Conservation (phyloP, 768 basidiomycete species). For the Exidia glandulosa region DNA sequence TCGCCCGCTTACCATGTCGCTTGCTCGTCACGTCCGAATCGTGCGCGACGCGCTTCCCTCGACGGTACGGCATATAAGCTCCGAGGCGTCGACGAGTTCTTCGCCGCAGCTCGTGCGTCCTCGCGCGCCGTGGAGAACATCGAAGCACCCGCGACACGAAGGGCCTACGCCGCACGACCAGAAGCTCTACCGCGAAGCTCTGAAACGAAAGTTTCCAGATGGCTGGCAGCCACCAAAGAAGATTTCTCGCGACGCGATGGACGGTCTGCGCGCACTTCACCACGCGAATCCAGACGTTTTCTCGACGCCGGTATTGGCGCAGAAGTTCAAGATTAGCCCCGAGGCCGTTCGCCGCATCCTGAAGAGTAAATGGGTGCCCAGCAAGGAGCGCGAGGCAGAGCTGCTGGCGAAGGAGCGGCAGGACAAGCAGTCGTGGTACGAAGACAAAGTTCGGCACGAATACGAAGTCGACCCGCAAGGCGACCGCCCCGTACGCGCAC, state of each 20-base stretch:
- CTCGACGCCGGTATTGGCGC: conserved; percentile 56
- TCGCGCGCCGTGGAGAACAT: background rate
- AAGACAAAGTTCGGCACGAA: background rate
- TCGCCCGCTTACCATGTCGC: background rate
- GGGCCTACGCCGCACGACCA: background rate
- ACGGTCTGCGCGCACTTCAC: conserved; percentile 59
- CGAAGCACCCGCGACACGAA: background rate
- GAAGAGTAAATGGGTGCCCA: conserved; percentile 61
- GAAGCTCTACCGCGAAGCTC: background rate
- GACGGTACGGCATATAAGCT: background rate
- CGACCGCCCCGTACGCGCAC: background rate
- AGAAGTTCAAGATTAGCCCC: conserved; percentile 66
- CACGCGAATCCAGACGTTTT: conserved; percentile 51
- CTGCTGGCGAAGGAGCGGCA: conserved; percentile 8
- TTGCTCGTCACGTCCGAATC: background rate
- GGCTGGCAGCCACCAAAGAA: conserved; percentile 70
- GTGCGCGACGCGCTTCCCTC: background rate
- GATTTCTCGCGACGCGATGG: conserved; percentile 76
- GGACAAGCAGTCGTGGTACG: conserved; percentile 13
- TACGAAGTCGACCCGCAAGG: background rate
- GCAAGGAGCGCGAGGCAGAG: conserved; percentile 26
- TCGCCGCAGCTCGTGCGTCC: background rate
- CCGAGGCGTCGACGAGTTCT: background rate
- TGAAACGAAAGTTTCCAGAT: background rate
- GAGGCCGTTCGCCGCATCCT: conserved; percentile 75